phyloP scores from a whole-genome alignment of 2,329 filamentous ascomycete species.

The Aspergillus proliferans region DNA sequence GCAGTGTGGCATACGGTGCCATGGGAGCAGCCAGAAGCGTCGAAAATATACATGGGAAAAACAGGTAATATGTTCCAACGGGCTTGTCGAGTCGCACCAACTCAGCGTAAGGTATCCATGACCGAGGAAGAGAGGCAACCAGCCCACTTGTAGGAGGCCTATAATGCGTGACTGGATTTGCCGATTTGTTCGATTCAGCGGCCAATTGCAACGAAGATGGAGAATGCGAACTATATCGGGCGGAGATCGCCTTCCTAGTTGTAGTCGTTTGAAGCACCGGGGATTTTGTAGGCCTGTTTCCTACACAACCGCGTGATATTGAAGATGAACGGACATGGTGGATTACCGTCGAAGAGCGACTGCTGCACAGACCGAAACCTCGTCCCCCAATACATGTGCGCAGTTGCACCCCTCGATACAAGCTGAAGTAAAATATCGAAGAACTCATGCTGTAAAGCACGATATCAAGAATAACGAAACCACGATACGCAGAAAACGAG shows the following conservation, averaged over 20 bases:
- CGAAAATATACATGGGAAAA: conserved; percentile 48
- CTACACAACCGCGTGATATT: neutral
- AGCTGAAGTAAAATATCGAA: neutral
- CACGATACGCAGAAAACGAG: neutral
- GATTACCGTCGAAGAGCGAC: neutral
- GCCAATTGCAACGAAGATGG: neutral
- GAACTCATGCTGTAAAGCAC: neutral
- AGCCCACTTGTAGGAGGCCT: conserved; percentile 42
- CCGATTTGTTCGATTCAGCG: neutral
- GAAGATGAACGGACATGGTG: neutral
- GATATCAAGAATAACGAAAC: neutral
- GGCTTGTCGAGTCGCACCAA: conserved; percentile 43
- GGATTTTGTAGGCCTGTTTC: neutral
- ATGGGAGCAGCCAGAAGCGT: conserved; percentile 40
- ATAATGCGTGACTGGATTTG: conserved; percentile 29
- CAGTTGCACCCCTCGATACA: neutral
- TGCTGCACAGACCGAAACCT: neutral
- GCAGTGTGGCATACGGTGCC: conserved; percentile 23
- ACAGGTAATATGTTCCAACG: conserved; percentile 48
- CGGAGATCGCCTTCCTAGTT: neutral
- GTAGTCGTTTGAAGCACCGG: neutral
- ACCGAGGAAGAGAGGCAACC: conserved; percentile 40
- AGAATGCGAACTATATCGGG: neutral
- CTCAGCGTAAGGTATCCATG: conserved; percentile 38
- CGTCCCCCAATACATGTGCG: neutral